These are phyloP conservation scores for Kodamaea restingae DNA, from an alignment of 805 yeast species.

Conservation along the genomic window DNA sequence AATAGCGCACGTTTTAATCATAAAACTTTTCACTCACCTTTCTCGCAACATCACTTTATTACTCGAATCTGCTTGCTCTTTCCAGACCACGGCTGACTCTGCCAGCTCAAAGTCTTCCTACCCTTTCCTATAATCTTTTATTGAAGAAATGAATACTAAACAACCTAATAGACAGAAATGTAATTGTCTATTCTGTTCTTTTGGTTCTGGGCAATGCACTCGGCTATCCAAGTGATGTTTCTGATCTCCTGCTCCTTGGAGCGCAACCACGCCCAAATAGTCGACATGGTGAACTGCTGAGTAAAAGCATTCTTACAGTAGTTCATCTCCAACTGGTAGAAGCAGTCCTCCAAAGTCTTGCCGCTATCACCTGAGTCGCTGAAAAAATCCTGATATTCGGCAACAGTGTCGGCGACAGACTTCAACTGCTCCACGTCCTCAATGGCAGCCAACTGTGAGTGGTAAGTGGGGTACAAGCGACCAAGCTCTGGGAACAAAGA, in stretches of 20 bases:
- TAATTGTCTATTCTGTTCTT: conserved; percentile 89
- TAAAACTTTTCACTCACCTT: too few species aligned
- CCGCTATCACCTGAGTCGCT: conserved; percentile 32
- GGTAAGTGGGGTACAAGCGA: conserved; percentile 65
- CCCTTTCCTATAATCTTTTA: too few species aligned
- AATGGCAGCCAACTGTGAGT: conserved; percentile 61
- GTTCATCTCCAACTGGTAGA: conserved; percentile 88
- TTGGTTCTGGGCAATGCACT: conserved; percentile 98
- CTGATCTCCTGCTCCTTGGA: conserved; percentile 95
- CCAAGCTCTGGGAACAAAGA: conserved; percentile 81
- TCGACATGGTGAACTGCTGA: conserved; percentile 87
- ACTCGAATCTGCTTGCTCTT: too few species aligned
- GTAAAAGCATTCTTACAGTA: conserved; percentile 90
- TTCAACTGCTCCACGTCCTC: conserved; percentile 87
- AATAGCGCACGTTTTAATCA: too few species aligned
- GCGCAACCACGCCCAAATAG: conserved; percentile 95
- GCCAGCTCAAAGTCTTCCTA: too few species aligned
- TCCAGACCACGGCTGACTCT: too few species aligned
- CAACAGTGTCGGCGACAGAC: conserved; percentile 55
- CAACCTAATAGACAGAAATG: conserved; percentile 68
- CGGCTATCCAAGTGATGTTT: conserved; percentile 99
- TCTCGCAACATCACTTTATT: too few species aligned
- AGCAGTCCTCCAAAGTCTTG: conserved; percentile 86
- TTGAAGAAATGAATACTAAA: background rate
- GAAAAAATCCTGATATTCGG: conserved; percentile 62